A percentile compares a stretch with the other conserved stretches of the same genome.
These are phyloP conservation scores for Barnettozyma sp. DNA, from an alignment of 805 yeast genomes.

Conservation along the genomic window DNA sequence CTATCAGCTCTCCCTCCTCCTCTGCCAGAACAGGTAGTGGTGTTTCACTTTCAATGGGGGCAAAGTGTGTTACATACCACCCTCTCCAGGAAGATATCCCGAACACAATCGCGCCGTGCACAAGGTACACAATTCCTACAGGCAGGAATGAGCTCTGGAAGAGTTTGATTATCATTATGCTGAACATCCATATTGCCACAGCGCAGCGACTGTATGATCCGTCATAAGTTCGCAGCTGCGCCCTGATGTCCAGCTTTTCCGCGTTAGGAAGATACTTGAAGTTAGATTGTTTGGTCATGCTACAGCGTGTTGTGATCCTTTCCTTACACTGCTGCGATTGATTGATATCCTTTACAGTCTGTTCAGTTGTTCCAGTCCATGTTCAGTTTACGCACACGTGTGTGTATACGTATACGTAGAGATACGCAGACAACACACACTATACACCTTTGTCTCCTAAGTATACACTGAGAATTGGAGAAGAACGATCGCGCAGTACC, in stretches of 20 bases:
- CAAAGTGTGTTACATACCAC: not conserved
- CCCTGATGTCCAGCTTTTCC: constrained; percentile 1
- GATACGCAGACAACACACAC: too few species aligned
- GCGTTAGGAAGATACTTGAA: constrained; percentile 1
- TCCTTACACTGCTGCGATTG: too few species aligned
- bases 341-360: too few species aligned
- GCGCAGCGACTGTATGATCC: constrained; percentile 2
- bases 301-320: too few species aligned
- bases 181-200: constrained; percentile 2
- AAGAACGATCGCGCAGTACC: too few species aligned
- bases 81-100: not conserved
- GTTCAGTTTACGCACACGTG: too few species aligned
- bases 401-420: too few species aligned
- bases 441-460: too few species aligned
- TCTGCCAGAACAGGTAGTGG: not conserved
- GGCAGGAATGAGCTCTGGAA: constrained; percentile 1
- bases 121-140: constrained; percentile 1
- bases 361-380: too few species aligned
- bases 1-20: not conserved
- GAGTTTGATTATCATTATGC: constrained; percentile 3
- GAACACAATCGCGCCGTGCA: constrained; percentile 1
- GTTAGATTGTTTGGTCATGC: not conserved
- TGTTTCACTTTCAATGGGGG: not conserved
- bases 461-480: too few species aligned
- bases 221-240: constrained; percentile 3